Percentiles rank a stretch among this genome's conserved stretches.
Conservation (phyloP, 768 basidiomycete species). For the Butyriboletus loyo region DNA sequence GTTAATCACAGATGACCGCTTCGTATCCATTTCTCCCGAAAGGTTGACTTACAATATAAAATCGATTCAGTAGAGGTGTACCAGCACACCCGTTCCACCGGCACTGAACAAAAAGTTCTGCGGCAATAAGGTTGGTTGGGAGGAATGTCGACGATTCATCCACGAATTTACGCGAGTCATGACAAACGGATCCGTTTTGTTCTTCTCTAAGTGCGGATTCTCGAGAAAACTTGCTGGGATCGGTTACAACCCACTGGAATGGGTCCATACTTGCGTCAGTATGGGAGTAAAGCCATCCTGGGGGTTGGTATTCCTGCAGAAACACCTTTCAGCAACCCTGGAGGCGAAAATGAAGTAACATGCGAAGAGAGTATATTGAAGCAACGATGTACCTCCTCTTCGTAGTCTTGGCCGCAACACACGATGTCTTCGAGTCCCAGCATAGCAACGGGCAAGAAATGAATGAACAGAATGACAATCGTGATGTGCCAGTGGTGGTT, state of each 20-base stretch:
- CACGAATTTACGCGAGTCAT: background rate
- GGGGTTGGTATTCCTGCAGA: background rate
- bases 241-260: background rate
- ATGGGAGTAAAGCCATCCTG: background rate
- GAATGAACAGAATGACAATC: too few relatives aligned
- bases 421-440: background rate
- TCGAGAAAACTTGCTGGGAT: background rate
- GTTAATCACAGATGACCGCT: background rate
- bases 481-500: too few relatives aligned
- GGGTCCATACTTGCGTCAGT: background rate
- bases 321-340: background rate
- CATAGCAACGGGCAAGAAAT: background rate
- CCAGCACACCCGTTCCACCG: background rate
- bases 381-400: background rate
- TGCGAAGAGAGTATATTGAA: background rate
- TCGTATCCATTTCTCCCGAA: background rate
- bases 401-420: background rate
- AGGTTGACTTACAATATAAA: conserved; percentile 1
- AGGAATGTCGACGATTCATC: background rate
- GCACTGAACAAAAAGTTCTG: background rate
- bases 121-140: background rate
- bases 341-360: background rate
- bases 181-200: too few relatives aligned
- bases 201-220: background rate
- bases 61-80: background rate